These are phyloP conservation scores for Globisporangium perplexum DNA, from an alignment of 352 stramenopile species.

Conservation along the genomic window DNA sequence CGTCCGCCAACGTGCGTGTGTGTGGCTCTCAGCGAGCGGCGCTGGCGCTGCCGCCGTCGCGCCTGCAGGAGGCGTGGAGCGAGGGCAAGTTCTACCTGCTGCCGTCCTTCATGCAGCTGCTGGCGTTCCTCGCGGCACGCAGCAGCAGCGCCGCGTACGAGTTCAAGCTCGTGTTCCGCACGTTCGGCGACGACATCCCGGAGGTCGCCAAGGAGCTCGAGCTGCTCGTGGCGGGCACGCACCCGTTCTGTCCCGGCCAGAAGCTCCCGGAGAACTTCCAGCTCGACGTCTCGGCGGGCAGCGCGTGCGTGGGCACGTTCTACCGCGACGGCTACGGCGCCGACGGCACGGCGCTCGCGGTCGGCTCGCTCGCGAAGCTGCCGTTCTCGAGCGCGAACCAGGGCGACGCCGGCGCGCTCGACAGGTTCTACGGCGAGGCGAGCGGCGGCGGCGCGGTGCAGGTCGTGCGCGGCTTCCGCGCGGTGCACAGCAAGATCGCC, in stretches of 20 bases:
- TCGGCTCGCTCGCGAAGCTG: constrained; percentile 58
- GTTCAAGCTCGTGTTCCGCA: constrained; percentile 71
- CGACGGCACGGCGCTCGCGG: constrained; percentile 46
- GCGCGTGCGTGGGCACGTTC: constrained; percentile 48
- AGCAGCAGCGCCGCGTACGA: constrained; percentile 20
- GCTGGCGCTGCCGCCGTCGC: constrained; percentile 30
- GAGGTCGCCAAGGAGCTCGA: constrained; percentile 73
- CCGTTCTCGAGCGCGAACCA: constrained; percentile 43
- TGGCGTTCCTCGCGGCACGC: constrained; percentile 35
- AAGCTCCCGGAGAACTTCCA: constrained; percentile 42
- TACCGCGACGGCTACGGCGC: constrained; percentile 63
- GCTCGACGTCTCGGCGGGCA: constrained; percentile 27
- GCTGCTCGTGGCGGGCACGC: constrained; percentile 50
- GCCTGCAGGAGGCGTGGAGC: constrained; percentile 61
- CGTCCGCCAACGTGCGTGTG: neutral
- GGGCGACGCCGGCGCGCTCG: constrained; percentile 16
- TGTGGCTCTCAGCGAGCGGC: constrained; percentile 19
- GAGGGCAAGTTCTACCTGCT: constrained; percentile 79
- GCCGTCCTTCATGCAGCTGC: constrained; percentile 72
- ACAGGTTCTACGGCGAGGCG: constrained; percentile 30
- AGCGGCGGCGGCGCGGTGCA: constrained; percentile 18
- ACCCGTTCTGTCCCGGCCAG: constrained; percentile 37
- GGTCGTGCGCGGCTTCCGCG: constrained; percentile 51
- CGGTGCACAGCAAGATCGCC: constrained; percentile 35
- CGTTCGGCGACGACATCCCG: constrained; percentile 74